Percentiles rank a stretch among this genome's conserved stretches.
These are phyloP conservation scores for Funneliformis caledonium DNA, from an alignment of 371 early-diverging fungal genomes.

Conservation along the genomic window DNA sequence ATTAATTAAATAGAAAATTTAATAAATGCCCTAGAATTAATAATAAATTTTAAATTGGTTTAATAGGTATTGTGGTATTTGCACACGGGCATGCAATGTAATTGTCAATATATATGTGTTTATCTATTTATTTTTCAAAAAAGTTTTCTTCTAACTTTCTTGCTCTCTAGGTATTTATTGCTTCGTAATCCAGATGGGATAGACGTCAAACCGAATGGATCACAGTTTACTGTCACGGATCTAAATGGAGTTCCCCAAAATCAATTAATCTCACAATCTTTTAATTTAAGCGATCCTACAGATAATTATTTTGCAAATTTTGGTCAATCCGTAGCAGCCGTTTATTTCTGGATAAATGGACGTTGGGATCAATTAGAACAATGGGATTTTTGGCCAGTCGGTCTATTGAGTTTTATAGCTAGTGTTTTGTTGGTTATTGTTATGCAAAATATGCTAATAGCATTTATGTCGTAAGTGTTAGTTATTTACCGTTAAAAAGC, in stretches of 20 bases:
- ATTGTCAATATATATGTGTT: not conserved
- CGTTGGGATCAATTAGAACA: slow-evolving; percentile 34
- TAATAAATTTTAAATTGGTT: not conserved
- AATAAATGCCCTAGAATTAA: not conserved
- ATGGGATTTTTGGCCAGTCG: slow-evolving; percentile 31
- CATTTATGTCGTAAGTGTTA: slow-evolving; percentile 35
- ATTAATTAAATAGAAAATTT: not conserved
- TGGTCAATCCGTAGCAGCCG: slow-evolving; percentile 2
- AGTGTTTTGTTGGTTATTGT: slow-evolving; percentile 26
- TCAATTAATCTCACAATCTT: not conserved
- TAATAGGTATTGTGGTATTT: not conserved
- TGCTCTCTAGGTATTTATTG: slow-evolving; percentile 5
- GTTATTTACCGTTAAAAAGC: not conserved
- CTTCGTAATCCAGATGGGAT: not conserved
- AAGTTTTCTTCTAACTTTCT: not conserved
- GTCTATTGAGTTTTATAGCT: not conserved
- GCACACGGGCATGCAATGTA: slow-evolving; percentile 26
- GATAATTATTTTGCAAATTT: slow-evolving; percentile 32
- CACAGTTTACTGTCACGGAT: not conserved
- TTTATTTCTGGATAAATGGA: slow-evolving; percentile 36
- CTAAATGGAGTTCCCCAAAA: too few relatives aligned
- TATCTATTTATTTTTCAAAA: not conserved
- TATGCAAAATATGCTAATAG: slow-evolving; percentile 36
- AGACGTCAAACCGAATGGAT: not conserved
- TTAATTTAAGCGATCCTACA: not conserved